Percentiles rank a stretch among this genome's conserved stretches.
These are phyloP conservation scores for Coriaria nepalensis DNA, from an alignment of 306 rosid genomes.

Conservation along the genomic window DNA sequence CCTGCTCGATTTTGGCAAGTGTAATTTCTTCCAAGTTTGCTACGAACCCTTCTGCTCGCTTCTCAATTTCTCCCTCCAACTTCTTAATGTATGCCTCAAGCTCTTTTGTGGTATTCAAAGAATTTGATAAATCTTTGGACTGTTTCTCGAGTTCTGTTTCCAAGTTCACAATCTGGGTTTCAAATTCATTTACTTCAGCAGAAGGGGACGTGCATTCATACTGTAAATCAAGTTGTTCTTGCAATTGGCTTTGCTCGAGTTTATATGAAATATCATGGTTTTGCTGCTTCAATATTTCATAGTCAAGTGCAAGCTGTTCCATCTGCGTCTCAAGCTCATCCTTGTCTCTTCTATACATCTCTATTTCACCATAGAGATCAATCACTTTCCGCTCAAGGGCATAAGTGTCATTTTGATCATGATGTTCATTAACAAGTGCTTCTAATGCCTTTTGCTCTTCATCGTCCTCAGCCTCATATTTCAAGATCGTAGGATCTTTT, in stretches of 20 bases:
- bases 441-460: constrained; percentile 77
- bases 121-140: constrained; percentile 55
- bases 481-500: constrained; percentile 22
- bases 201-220: constrained; percentile 56
- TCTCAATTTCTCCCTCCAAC: constrained; percentile 63
- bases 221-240: constrained; percentile 72
- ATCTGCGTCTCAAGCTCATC: constrained; percentile 92
- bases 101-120: constrained; percentile 52
- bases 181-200: constrained; percentile 37
- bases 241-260: constrained; percentile 78
- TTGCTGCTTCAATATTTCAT: constrained; percentile 93
- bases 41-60: constrained; percentile 54
- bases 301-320: constrained; percentile 97
- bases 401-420: constrained; percentile 35
- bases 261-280: constrained; percentile 64
- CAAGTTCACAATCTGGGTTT: constrained; percentile 43
- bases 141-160: constrained; percentile 58
- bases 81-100: constrained; percentile 48
- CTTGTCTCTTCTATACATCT: constrained; percentile 71
- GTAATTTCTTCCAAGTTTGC: constrained; percentile 61
- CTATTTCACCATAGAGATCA: constrained; percentile 73
- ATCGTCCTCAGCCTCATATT: constrained; percentile 38
- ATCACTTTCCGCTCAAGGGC: constrained; percentile 52
- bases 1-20: constrained; percentile 65
- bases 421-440: constrained; percentile 47